phyloP scores from a whole-genome alignment of 2,329 filamentous ascomycete species.

The Beauveria bassiana region DNA sequence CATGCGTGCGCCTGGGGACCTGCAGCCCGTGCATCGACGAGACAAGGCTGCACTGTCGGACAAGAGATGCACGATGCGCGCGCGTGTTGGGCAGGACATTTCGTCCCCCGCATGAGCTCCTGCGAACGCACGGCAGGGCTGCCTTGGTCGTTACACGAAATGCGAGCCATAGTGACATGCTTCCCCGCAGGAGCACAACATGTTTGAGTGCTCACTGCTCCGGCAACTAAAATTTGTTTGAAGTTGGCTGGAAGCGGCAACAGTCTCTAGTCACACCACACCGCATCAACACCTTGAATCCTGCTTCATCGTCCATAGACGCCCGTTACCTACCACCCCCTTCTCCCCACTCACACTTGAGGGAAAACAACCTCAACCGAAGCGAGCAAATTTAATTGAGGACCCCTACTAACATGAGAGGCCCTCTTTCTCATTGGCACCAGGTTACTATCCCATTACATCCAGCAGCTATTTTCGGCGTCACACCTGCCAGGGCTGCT shows the following conservation, averaged over 20 bases:
- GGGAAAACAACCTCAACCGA: neutral
- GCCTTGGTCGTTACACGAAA: neutral
- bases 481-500: slow-evolving; percentile 59
- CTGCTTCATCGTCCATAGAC: neutral
- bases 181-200: neutral
- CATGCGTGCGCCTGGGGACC: neutral
- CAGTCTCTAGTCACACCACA: neutral
- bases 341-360: neutral
- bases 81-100: neutral
- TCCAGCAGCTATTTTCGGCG: slow-evolving; percentile 53
- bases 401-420: slow-evolving; percentile 9
- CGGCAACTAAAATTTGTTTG: neutral
- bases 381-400: slow-evolving; percentile 5
- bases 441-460: slow-evolving; percentile 53
- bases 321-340: neutral
- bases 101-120: neutral
- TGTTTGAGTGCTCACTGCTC: neutral
- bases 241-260: neutral
- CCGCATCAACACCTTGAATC: neutral
- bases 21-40: neutral
- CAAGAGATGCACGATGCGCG: neutral
- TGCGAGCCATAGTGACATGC: neutral
- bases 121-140: neutral
- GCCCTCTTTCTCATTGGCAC: slow-evolving; percentile 19
- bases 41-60: neutral